Evolutionary conservation across 2,329 filamentous ascomycete genomes (phyloP).

Genomic region (Tolypocladium tundrense): DNA sequence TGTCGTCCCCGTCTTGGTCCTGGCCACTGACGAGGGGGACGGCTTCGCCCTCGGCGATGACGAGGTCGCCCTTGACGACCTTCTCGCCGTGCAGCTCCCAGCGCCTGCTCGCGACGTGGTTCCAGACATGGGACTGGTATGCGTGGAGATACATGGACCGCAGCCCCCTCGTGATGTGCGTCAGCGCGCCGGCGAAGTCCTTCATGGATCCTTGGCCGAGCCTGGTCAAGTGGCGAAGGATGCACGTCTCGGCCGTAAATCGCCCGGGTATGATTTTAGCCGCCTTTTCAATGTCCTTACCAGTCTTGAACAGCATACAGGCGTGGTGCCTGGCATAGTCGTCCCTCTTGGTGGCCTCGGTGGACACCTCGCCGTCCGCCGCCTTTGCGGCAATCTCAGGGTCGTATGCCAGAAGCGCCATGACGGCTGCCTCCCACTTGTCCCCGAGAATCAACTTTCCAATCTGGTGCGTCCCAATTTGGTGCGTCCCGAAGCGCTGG

Average conservation of each 20-base stretch:
- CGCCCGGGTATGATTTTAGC: conserved; percentile 63
- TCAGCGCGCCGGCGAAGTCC: conserved; percentile 75
- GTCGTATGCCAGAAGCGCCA: conserved; percentile 66
- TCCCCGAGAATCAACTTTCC: conserved; percentile 75
- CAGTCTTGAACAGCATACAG: conserved; percentile 62
- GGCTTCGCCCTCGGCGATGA: conserved; percentile 41
- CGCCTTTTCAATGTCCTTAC: conserved; percentile 47
- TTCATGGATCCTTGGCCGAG: conserved; percentile 34
- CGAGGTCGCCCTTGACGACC: conserved; percentile 77
- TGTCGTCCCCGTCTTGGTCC: conserved; percentile 45
- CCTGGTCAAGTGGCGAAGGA: conserved; percentile 66
- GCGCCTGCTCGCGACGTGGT: conserved; percentile 69
- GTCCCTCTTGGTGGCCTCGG: conserved; percentile 53
- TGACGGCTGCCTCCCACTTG: conserved; percentile 71
- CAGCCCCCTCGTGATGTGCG: conserved; percentile 69
- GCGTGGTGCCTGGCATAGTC: conserved; percentile 71
- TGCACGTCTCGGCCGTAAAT: conserved; percentile 67
- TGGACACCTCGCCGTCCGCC: conserved; percentile 23
- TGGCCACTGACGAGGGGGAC: conserved; percentile 38
- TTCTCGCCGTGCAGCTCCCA: conserved; percentile 64
- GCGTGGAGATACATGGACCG: conserved; percentile 94
- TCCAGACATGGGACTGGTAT: conserved; percentile 94
- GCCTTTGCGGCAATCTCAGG: conserved; percentile 43
- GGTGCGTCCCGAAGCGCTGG: conserved; percentile 89
- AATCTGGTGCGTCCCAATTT: conserved; percentile 73